Percentiles rank a stretch among this genome's conserved stretches.
phyloP scores from a whole-genome alignment of 2,329 filamentous ascomycete genomes.

The Trichoderma brevicompactum region DNA sequence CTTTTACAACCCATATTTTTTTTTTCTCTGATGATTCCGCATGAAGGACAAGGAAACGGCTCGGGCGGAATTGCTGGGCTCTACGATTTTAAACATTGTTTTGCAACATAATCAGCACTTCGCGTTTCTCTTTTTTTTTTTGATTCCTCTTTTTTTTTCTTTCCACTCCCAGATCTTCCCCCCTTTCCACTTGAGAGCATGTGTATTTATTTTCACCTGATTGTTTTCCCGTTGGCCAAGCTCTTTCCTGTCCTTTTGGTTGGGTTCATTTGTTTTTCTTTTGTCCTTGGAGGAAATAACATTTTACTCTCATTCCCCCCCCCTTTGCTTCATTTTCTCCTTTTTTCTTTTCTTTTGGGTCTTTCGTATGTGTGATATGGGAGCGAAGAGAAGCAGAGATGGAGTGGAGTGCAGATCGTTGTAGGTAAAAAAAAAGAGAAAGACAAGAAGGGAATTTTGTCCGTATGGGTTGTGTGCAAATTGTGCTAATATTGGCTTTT shows the following conservation, averaged over 20 bases:
- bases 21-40: constrained; percentile 30
- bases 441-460: constrained; percentile 8
- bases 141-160: not conserved
- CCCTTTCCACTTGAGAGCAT: not conserved
- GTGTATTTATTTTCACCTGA: not conserved
- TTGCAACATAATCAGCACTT: constrained; percentile 29
- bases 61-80: constrained; percentile 29
- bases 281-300: constrained; percentile 24
- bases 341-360: constrained; percentile 29
- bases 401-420: constrained; percentile 14
- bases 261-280: constrained; percentile 32
- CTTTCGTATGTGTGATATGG: constrained; percentile 10
- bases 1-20: constrained; percentile 19
- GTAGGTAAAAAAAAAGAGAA: constrained; percentile 3
- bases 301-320: constrained; percentile 12
- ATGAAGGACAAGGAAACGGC: constrained; percentile 30
- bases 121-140: constrained; percentile 17
- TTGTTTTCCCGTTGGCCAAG: constrained; percentile 10
- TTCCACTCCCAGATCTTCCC: not conserved
- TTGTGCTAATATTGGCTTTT: constrained; percentile 37
- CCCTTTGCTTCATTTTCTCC: not conserved
- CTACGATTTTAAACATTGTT: constrained; percentile 27
- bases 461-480: constrained; percentile 26
- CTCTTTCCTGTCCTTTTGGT: constrained; percentile 22
- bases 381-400: constrained; percentile 26